Evolutionary conservation across 2,329 filamentous ascomycete species (phyloP).

Genomic region (Xylariaceae sp.): DNA sequence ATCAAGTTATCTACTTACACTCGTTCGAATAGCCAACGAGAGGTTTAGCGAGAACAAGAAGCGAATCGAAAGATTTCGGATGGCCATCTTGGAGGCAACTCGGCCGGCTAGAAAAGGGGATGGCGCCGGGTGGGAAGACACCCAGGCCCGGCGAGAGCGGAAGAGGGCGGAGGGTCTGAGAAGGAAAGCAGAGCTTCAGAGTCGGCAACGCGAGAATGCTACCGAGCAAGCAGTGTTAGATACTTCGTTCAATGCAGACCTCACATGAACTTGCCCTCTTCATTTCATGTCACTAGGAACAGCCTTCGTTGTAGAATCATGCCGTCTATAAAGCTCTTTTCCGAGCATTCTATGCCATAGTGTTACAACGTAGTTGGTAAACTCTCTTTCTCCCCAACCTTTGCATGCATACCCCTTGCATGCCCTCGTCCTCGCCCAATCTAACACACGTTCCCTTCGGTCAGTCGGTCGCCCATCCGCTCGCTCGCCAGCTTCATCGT

Average conservation of each 20-base stretch:
- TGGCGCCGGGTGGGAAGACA: slow-evolving; percentile 58
- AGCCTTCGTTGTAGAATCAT: not conserved
- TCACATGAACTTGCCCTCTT: slow-evolving; percentile 26
- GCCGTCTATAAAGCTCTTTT: slow-evolving; percentile 31
- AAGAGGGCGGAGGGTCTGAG: slow-evolving; percentile 62
- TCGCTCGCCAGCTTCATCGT: slow-evolving; percentile 23
- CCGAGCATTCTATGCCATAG: slow-evolving; percentile 34
- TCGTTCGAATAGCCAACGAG: slow-evolving; percentile 74
- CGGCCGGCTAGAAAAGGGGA: slow-evolving; percentile 34
- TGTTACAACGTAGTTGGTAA: slow-evolving; percentile 29
- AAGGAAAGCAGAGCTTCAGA: slow-evolving; percentile 49
- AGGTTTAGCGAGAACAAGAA: slow-evolving; percentile 71
- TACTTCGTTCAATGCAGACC: slow-evolving; percentile 27
- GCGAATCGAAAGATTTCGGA: slow-evolving; percentile 67
- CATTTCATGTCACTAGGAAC: not conserved
- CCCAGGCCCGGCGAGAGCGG: slow-evolving; percentile 53
- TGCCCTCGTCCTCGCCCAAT: not conserved
- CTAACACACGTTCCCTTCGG: not conserved
- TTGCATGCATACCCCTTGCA: not conserved
- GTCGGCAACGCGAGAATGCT: slow-evolving; percentile 16
- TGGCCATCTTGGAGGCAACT: slow-evolving; percentile 47
- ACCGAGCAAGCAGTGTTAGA: slow-evolving; percentile 19
- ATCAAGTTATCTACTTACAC: slow-evolving; percentile 65
- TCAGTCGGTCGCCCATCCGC: not conserved
- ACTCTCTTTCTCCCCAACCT: not conserved